These are phyloP conservation scores for Eimeria acervulina DNA, from an alignment of 169 alveolate species.

Conservation along the genomic window DNA sequence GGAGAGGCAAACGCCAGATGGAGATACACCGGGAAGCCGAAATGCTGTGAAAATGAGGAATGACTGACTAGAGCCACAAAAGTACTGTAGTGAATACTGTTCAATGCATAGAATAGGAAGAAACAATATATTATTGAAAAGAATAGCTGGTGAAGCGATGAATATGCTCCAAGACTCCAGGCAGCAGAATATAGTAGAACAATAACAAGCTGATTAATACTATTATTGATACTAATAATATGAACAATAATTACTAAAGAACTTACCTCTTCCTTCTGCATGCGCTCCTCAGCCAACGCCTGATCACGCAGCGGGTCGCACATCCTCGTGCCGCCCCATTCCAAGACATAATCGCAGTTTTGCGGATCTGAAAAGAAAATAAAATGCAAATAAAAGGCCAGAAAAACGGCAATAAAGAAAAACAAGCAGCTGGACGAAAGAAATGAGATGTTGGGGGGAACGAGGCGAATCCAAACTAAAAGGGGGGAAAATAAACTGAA, in stretches of 20 bases:
- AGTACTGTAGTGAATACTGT: too few species aligned
- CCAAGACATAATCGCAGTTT: conserved; percentile 94
- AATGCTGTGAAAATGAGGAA: not conserved
- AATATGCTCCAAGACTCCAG: not conserved
- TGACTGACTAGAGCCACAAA: too few species aligned
- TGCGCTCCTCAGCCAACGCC: conserved; percentile 71
- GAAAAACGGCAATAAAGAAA: too few species aligned
- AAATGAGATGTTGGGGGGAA: not conserved
- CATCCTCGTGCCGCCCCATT: conserved; percentile 95
- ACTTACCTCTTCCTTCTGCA: conserved; percentile 76
- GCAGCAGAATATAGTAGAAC: too few species aligned
- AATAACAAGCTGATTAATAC: too few species aligned
- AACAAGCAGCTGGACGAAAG: not conserved
- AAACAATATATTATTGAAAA: too few species aligned
- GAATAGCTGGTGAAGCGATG: too few species aligned
- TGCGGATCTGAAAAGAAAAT: conserved; percentile 88
- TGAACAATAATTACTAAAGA: too few species aligned
- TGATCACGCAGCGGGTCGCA: conserved; percentile 84
- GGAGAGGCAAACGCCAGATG: not conserved
- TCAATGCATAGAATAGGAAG: too few species aligned
- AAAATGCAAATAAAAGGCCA: not conserved
- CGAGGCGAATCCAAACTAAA: not conserved
- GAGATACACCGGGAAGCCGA: not conserved
- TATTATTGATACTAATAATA: too few species aligned
- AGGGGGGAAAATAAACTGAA: not conserved